phyloP scores from a whole-genome alignment of 176 grass and related monocot species.

The Phoenix roebelenii region DNA sequence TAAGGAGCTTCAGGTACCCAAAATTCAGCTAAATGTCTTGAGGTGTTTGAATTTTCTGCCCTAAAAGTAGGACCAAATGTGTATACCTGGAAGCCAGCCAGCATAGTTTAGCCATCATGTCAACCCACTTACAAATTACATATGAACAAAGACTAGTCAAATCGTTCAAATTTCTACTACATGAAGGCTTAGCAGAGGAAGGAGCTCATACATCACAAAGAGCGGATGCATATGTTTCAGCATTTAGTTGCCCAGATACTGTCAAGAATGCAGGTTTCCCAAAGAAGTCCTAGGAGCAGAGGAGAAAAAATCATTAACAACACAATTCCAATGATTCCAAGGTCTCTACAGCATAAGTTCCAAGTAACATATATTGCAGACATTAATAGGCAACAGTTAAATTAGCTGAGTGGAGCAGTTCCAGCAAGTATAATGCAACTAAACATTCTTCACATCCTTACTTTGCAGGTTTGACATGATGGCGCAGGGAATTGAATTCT shows the following conservation, averaged over 20 bases:
- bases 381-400: too few species aligned
- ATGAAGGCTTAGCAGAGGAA: constrained; percentile 20
- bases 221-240: constrained; percentile 87
- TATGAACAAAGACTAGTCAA: too few species aligned
- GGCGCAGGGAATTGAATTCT: too few species aligned
- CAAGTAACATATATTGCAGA: not conserved
- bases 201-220: constrained; percentile 69
- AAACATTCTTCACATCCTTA: too few species aligned
- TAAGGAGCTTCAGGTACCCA: constrained; percentile 51
- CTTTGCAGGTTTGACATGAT: too few species aligned
- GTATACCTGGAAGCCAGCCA: constrained; percentile 61
- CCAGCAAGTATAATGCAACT: too few species aligned
- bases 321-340: constrained; percentile 3
- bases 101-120: too few species aligned
- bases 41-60: constrained; percentile 99
- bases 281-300: constrained; percentile 80
- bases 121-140: too few species aligned
- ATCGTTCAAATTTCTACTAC: too few species aligned
- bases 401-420: too few species aligned
- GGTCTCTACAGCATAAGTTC: not conserved
- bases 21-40: constrained; percentile 98
- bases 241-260: constrained; percentile 92
- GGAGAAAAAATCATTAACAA: constrained; percentile 23
- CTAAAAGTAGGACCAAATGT: constrained; percentile 98
- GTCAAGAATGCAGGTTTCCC: constrained; percentile 98